These are phyloP conservation scores for Coemansia erecta DNA, from an alignment of 192 early-diverging fungal genomes.

Conservation along the genomic window DNA sequence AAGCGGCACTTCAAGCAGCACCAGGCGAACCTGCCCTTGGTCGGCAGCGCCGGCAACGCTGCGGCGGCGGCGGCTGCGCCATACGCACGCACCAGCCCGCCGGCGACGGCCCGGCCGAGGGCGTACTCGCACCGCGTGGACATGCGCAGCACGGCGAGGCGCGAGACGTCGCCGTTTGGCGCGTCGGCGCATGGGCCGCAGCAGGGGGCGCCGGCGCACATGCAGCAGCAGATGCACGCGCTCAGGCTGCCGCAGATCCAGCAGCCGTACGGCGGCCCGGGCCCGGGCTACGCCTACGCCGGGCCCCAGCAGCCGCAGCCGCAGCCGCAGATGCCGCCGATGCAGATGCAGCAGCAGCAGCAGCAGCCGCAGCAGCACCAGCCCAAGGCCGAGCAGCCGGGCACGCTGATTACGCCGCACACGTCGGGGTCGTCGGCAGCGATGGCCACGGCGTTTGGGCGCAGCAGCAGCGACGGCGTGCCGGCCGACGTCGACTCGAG, in stretches of 20 bases:
- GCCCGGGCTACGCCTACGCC: too few species aligned
- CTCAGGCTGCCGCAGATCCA: neutral
- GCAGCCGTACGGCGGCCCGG: too few species aligned
- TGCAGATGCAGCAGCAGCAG: constrained; percentile 2
- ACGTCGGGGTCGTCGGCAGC: neutral
- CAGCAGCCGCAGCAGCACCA: constrained; percentile 14
- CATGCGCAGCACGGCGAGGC: constrained; percentile 10
- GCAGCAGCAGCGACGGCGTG: constrained; percentile 3
- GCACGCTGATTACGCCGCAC: constrained; percentile 1
- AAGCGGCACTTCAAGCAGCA: constrained; percentile 54
- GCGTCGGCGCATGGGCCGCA: neutral
- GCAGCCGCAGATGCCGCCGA: constrained; percentile 2
- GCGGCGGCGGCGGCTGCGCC: neutral
- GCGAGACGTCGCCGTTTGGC: constrained; percentile 43
- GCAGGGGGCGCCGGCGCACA: neutral
- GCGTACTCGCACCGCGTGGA: constrained; percentile 51
- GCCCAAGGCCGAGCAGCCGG: neutral
- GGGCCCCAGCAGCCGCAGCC: constrained; percentile 1
- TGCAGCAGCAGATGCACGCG: constrained; percentile 1
- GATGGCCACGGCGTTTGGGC: constrained; percentile 1
- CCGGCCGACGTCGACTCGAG: constrained; percentile 33
- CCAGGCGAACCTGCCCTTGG: constrained; percentile 36
- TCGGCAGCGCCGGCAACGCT: neutral
- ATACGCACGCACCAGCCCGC: constrained; percentile 31
- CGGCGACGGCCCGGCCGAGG: constrained; percentile 31